Conservation (phyloP, 306 rosid species). For the Cicer pinnatifidum region DNA sequence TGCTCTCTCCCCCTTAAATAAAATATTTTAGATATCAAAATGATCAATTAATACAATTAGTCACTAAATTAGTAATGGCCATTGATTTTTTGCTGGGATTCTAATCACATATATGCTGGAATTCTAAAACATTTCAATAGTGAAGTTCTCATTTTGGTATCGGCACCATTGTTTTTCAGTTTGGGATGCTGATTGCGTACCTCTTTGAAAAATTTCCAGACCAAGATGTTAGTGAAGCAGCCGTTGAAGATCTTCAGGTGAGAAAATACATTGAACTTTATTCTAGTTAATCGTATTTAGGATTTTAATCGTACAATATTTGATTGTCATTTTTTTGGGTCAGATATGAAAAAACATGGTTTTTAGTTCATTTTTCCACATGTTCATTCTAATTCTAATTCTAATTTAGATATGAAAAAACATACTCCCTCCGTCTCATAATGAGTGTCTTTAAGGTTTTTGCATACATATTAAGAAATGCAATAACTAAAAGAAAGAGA, state of each 20-base stretch:
- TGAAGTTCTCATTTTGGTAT: conserved; percentile 34
- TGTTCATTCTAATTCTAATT: conserved; percentile 1
- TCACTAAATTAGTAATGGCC: conserved; percentile 19
- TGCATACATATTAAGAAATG: too few species aligned
- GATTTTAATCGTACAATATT: conserved; percentile 21
- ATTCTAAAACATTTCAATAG: conserved; percentile 9
- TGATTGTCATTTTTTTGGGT: conserved; percentile 26
- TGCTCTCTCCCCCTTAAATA: neutral
- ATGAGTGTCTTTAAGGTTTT: too few species aligned
- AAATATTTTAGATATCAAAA: conserved; percentile 16
- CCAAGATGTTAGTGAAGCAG: conserved; percentile 68
- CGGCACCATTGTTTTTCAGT: conserved; percentile 64
- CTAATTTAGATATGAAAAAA: neutral
- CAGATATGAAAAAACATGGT: conserved; percentile 14
- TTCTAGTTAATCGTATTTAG: conserved; percentile 18
- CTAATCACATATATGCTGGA: conserved; percentile 25
- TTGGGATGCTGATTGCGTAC: conserved; percentile 90
- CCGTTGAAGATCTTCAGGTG: conserved; percentile 93
- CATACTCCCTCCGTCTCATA: too few species aligned
- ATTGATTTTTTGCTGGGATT: conserved; percentile 24
- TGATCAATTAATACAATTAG: conserved; percentile 15
- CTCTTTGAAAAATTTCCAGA: conserved; percentile 84
- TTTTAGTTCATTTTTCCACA: conserved; percentile 14
- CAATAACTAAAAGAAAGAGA: too few species aligned
- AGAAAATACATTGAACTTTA: conserved; percentile 37